Evolutionary conservation across 2,329 filamentous ascomycete species (phyloP), one percentile per base, ranked within the genome.

Genomic region (Phialophora verrucosa): DNA sequence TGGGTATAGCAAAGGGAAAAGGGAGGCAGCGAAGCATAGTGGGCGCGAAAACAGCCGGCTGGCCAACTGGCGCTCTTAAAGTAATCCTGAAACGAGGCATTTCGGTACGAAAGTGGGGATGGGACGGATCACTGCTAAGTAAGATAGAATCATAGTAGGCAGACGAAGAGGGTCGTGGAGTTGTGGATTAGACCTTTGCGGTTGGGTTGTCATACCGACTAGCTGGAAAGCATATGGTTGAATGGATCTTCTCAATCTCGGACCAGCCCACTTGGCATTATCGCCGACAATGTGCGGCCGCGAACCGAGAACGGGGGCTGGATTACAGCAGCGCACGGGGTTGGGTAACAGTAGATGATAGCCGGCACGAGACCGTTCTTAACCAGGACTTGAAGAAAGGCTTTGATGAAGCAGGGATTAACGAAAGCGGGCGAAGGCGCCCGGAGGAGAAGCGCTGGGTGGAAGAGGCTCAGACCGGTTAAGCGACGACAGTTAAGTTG

Each of bases 191-290:
- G 42, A 20, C 25, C 17, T 59, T 50, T 32, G 12, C 57, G 57
- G 57, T 59, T 59, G 57, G 42, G 27, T 58, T 59, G 47, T 59
- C 57, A 59, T 59, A 59, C 44, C 27, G 49, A 51, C 49, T 51
- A 50, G 42, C 27, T 20, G 57, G 42, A 32, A 31, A 35, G 42
- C 14, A 29, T 12, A 20, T 29, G 38, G 12, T 44, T 47, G 57
- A 49, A 59, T 50, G 57, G 27, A 59, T 59, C 42, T 59, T 59
- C 20, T 59, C 31, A 59, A 59, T 59, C 47, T 59, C 57, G 25
- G 47, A 59, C 20, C 20, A 51, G 38, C 47, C 57, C 57, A 59
- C 57, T 59, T 59, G 57, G 57, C 57, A 51, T 12, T 50, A 12
- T 50, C 47, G 31, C 42, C 27, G 25, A 27, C n/a, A 50, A 50